Evolutionary conservation across 768 basidiomycete genomes (phyloP), one percentile per base, ranked within the genome.

Genomic region (Suillus placidus): DNA sequence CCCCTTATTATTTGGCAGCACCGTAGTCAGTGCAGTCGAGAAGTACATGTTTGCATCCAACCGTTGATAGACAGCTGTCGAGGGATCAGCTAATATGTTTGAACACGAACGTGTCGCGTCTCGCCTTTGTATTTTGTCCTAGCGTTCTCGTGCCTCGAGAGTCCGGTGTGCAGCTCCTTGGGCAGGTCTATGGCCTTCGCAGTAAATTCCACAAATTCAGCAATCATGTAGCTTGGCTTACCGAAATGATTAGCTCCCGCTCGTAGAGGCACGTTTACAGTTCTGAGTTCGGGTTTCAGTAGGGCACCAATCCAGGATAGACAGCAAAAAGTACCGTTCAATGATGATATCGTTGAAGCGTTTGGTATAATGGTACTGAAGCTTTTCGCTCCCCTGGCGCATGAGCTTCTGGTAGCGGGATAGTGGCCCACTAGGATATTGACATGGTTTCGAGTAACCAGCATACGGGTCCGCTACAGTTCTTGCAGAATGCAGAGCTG

Each of bases 11-110:
- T 79, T 79, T 1, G 91, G 91, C 7, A 71, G 65, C 13, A 85
- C 78, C 1, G 70, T 77, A 9, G 92, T 92, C 78, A 90, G 75
- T 0, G 88, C 87, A 40, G 91, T 92, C 42, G 80, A 82, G 72
- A 93, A 93, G 34, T 83, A 78, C 1, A 78, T 78, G 16, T 84
- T 65, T 0, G 76, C 81, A 67, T 85, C 83, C 47, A 92, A 73
- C 47, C 91, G 82, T 13, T 85, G 87, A 71, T 83, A 91, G 32
- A 83, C 79, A 4, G 75, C 89, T 87, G 62, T 18, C 54, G 37
- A 55, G 35, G 12, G 40, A 40, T 40, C 57, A 43, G 40, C 34
- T 20, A 55, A 26, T 30, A n/a, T 16, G 20, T 18, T 14, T 51
- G 42, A 52, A 38, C 14, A 66, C 35, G 4, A 38, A 60, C 9